Percentiles rank a stretch among this genome's conserved stretches.
phyloP scores from a whole-genome alignment of 176 grass and related monocot species.

The Carex cristatella region DNA sequence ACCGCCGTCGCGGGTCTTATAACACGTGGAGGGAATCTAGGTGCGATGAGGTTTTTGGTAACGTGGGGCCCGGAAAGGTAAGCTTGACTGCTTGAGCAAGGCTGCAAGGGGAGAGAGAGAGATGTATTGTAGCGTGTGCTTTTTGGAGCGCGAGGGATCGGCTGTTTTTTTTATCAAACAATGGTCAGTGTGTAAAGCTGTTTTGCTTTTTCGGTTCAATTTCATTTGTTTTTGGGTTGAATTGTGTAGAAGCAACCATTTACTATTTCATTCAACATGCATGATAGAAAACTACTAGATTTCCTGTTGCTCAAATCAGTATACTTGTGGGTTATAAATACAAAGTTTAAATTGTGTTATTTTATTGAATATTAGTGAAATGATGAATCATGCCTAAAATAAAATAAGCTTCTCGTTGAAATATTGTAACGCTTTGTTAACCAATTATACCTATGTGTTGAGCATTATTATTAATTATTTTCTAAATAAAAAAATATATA shows the following conservation, averaged over 20 bases:
- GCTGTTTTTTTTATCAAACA: conserved; percentile 17
- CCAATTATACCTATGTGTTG: no score
- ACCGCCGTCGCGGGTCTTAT: not conserved
- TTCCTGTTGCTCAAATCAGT: not conserved
- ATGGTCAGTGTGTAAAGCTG: not conserved
- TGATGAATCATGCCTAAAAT: no score
- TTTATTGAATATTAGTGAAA: no score
- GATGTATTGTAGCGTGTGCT: not conserved
- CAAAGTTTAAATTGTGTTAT: not conserved
- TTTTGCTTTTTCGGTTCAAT: not conserved
- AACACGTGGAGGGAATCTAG: conserved; percentile 10
- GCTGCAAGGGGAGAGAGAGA: not conserved
- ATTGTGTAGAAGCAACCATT: not conserved
- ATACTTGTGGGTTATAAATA: not conserved
- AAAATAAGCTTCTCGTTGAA: no score
- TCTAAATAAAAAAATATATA: no score
- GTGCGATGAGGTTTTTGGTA: not conserved
- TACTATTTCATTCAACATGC: not conserved
- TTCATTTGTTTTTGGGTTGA: not conserved
- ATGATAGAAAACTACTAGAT: not conserved
- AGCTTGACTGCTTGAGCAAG: not conserved
- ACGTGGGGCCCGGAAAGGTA: not conserved
- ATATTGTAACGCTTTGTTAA: no score
- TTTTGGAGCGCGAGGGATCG: not conserved
- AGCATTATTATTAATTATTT: no score